Conservation (phyloP, 2,329 filamentous ascomycete species). For the Exophiala xenobiotica region DNA sequence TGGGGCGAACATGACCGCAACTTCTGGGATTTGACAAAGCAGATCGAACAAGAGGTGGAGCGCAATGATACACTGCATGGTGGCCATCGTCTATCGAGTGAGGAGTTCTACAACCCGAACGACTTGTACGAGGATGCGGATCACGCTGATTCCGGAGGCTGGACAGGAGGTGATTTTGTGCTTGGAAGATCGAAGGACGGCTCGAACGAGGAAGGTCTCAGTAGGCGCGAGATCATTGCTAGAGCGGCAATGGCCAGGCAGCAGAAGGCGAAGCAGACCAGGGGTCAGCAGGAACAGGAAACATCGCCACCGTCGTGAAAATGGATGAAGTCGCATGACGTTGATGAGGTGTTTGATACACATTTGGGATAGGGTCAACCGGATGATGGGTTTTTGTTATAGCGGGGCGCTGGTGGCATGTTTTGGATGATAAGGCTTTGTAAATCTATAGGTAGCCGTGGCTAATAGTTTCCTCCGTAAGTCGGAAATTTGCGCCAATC, state of each 20-base stretch:
- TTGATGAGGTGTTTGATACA: background rate
- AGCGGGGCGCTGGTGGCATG: no score
- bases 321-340: no score
- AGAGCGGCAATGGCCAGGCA: conserved; percentile 69
- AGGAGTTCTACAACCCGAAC: conserved; percentile 61
- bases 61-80: conserved; percentile 73
- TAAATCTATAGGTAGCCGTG: no score
- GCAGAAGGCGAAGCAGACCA: no score
- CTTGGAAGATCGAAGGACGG: conserved; percentile 56
- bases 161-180: conserved; percentile 77
- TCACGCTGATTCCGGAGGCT: conserved; percentile 68
- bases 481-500: no score
- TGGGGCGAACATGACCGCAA: conserved; percentile 76
- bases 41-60: conserved; percentile 82
- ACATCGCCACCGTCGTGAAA: conserved; percentile 9
- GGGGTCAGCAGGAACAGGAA: no score
- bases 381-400: no score
- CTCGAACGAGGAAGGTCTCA: conserved; percentile 52
- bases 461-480: no score
- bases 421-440: no score
- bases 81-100: conserved; percentile 61
- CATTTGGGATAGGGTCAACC: no score
- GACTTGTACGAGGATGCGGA: conserved; percentile 51
- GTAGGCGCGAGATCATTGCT: conserved; percentile 71
- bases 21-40: conserved; percentile 86